Conservation (phyloP, 1,284 basidiomycete species). For the Sporisorium iseilematis-ciliati region DNA sequence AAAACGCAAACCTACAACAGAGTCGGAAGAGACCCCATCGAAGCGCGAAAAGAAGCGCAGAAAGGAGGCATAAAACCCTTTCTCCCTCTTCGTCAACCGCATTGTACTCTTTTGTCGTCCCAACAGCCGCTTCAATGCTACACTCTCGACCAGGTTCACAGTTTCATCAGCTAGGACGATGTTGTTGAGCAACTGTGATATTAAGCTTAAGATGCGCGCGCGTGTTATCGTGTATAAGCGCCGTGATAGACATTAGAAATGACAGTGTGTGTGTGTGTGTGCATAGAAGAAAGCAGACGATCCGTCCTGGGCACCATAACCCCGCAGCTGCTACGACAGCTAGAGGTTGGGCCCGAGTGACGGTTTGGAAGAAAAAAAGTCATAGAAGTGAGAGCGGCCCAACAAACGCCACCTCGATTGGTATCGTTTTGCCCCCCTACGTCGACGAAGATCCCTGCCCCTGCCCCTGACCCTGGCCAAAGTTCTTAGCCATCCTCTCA, state of each 20-base stretch:
- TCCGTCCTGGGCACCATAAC: too few species aligned
- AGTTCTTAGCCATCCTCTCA: slow-evolving; percentile 56
- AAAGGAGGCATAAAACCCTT: slow-evolving; percentile 22
- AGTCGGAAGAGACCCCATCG: neutral
- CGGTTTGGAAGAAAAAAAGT: too few species aligned
- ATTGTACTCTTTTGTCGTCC: neutral
- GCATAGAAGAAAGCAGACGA: too few species aligned
- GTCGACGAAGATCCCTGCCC: slow-evolving; percentile 9
- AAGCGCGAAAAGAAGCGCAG: slow-evolving; percentile 43
- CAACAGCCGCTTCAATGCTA: neutral
- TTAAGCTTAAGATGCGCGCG: too few species aligned
- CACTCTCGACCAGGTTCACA: neutral
- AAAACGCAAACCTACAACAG: slow-evolving; percentile 26
- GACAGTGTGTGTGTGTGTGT: too few species aligned
- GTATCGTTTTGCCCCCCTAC: neutral
- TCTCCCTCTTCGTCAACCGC: neutral
- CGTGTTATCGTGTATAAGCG: too few species aligned
- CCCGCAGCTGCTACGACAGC: too few species aligned
- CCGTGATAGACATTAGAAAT: too few species aligned
- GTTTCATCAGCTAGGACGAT: too few species aligned
- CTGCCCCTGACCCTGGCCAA: slow-evolving; percentile 21
- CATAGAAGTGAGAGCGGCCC: too few species aligned
- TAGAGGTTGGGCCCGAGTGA: too few species aligned
- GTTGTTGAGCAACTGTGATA: neutral
- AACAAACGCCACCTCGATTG: neutral